These are phyloP conservation scores for Trypanosoma theileri DNA, from an alignment of 208 protist genomes.

Conservation along the genomic window DNA sequence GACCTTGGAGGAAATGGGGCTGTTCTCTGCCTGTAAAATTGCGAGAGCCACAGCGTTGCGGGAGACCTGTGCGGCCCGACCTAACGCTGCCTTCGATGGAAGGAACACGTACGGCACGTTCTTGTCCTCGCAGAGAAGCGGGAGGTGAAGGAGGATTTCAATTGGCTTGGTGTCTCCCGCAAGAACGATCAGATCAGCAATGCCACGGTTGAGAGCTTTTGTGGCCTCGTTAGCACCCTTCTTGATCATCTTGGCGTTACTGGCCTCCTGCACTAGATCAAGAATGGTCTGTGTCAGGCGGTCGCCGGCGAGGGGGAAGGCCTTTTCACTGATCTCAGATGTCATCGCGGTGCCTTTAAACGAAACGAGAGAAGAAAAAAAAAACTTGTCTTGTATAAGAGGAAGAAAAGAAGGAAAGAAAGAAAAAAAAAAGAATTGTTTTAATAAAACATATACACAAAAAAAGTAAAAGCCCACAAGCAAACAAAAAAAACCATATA, in stretches of 20 bases:
- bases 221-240: slow-evolving; percentile 99
- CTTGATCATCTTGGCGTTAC: slow-evolving; percentile 98
- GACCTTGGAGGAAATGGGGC: slow-evolving; percentile 96
- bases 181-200: slow-evolving; percentile 99
- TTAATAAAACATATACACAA: too few species aligned
- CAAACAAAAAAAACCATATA: too few species aligned
- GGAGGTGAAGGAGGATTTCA: slow-evolving; percentile 99
- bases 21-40: slow-evolving; percentile 96
- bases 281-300: slow-evolving; percentile 96
- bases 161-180: slow-evolving; percentile 99
- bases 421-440: slow-evolving; percentile 4
- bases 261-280: slow-evolving; percentile 98
- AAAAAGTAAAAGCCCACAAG: too few species aligned
- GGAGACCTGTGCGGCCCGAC: slow-evolving; percentile 98
- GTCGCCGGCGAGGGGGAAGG: slow-evolving; percentile 97
- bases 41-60: slow-evolving; percentile 97
- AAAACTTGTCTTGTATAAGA: neutral
- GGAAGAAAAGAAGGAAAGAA: neutral
- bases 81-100: slow-evolving; percentile 97
- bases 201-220: slow-evolving; percentile 99
- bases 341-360: slow-evolving; percentile 53
- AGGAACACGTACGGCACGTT: slow-evolving; percentile 99
- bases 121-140: slow-evolving; percentile 99
- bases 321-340: slow-evolving; percentile 96
- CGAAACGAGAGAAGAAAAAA: neutral